phyloP scores from a whole-genome alignment of 1,139 yeast species.

The Yamadazyma siamensis region DNA sequence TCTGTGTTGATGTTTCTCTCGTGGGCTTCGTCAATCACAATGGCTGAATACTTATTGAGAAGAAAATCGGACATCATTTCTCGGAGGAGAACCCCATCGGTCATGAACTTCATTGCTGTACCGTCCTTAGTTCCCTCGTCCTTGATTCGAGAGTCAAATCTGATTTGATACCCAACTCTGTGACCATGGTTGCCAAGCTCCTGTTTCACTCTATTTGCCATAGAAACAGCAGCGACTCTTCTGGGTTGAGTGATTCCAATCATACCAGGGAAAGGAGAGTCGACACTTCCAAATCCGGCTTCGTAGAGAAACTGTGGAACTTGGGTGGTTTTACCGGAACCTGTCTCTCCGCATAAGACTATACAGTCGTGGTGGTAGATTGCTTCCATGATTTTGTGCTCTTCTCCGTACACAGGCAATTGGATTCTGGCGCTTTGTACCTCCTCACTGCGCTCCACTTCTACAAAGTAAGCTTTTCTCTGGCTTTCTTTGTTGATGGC shows the following conservation, averaged over 20 bases:
- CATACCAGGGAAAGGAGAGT: slow-evolving; percentile 79
- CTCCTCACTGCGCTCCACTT: slow-evolving; percentile 59
- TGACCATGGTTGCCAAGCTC: slow-evolving; percentile 81
- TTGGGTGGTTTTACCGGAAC: slow-evolving; percentile 81
- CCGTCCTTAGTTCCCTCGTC: slow-evolving; percentile 45
- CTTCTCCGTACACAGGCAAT: slow-evolving; percentile 89
- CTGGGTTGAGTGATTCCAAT: slow-evolving; percentile 97
- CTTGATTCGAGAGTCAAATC: slow-evolving; percentile 78
- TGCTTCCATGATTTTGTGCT: slow-evolving; percentile 94
- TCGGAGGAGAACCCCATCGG: slow-evolving; percentile 93
- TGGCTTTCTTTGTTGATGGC: slow-evolving; percentile 52
- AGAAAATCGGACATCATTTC: slow-evolving; percentile 89
- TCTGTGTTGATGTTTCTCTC: slow-evolving; percentile 96
- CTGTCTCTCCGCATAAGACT: slow-evolving; percentile 90
- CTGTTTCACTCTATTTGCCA: slow-evolving; percentile 84
- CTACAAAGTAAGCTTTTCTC: slow-evolving; percentile 67
- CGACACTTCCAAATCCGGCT: slow-evolving; percentile 74
- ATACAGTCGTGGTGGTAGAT: slow-evolving; percentile 88
- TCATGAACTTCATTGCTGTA: slow-evolving; percentile 92
- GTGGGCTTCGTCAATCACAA: slow-evolving; percentile 96
- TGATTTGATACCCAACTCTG: slow-evolving; percentile 83
- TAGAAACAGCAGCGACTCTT: slow-evolving; percentile 97
- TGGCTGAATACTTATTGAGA: slow-evolving; percentile 75
- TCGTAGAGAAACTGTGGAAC: slow-evolving; percentile 79
- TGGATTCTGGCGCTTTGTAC: slow-evolving; percentile 66